Evolutionary conservation across 2,329 filamentous ascomycete genomes (phyloP), one percentile per base, ranked within the genome.

Genomic region (Talaromyces sp.): DNA sequence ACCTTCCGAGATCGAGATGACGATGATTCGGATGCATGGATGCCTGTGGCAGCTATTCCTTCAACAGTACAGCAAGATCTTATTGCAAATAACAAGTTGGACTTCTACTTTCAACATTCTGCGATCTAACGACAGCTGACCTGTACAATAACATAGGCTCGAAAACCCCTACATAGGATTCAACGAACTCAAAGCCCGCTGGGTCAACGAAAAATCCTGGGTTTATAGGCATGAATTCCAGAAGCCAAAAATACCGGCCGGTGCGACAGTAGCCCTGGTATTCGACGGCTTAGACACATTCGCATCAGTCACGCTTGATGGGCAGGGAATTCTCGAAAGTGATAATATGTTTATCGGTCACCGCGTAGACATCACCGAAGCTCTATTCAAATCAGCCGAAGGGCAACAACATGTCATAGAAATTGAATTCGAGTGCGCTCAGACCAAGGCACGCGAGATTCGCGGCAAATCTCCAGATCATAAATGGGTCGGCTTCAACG

Each of bases 201-300:
- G 72, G 72, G 70, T 75, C 16, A 72, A 71, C 12, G 70, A 74
- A 48, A 67, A 66, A 39, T 16, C 66, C 7, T 75, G 72, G 72
- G 21, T 73, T 42, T 63, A 63, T 37, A 50, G 57, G 3, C 50
- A 54, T 31, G 46, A 25, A 12, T 60, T 63, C 28, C 31, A 44
- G 21, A 21, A 25, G 18, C 57, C 57, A n/a, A 21, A 40, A 33
- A 44, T 60, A 33, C 62, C 62, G 3, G 25, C 48, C 18, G 62
- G 50, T 14, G 62, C 48, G 6, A 55, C n/a, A 40, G 62, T 46
- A 6, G 3, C 89, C 0, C 74, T 93, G 37, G 87, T 84, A 0
- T 92, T 93, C 71, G 88, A 92, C 64, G 91, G 91, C 0, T 80
- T 95, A 57, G 91, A 95, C 73, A 95, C 91, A 0, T 92, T 89